Evolutionary conservation across 2,329 filamentous ascomycete genomes (phyloP), one percentile per base, ranked within the genome.

Genomic region (Penicillium brasilianum): DNA sequence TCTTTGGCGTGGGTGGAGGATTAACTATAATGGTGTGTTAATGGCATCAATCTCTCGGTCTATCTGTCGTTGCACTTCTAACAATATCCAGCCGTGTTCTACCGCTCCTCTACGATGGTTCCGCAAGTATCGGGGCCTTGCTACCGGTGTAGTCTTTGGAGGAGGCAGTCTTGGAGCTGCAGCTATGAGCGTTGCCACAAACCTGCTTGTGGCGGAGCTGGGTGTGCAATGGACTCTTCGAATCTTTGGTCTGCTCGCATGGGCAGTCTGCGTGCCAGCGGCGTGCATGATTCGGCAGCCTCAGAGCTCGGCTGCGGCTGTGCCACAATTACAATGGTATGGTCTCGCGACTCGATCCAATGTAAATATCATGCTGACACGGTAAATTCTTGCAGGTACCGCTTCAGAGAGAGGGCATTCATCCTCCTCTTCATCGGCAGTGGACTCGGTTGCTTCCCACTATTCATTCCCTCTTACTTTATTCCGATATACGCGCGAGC

Each of bases 131-230:
- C 54, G 58, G 16, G 58, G 54, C 43, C 46, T 60, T 5, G 58
- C 58, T 10, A 60, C 54, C 2, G 58, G 58, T 5, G 49, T 53
- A 0, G 58, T 60, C 10, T 60, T 60, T 57, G 58, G 58, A 48
- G 58, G 58, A 57, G 58, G 58, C 32, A 60, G 58, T 57, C 58
- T 60, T 13, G 58, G 58, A 48, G 58, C 58, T 9, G 58, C 58
- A 14, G 51, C 54, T 16, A 44, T 60, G 58, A 60, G 58, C 34
- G 54, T 60, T 20, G 58, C 58, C 22, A 32, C 58, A 8, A 60
- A 60, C 34, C 22, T 60, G 9, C 54, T 60, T 8, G 58, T 60
- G 6, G 39, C 46, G 13, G 37, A 56, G 22, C 44, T 60, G 8
- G 58, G 58, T 18, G 54, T 49, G 6, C n/a, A 28, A 48, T 60